phyloP scores from a whole-genome alignment of 208 protist genomes.

The Leishmania major region DNA sequence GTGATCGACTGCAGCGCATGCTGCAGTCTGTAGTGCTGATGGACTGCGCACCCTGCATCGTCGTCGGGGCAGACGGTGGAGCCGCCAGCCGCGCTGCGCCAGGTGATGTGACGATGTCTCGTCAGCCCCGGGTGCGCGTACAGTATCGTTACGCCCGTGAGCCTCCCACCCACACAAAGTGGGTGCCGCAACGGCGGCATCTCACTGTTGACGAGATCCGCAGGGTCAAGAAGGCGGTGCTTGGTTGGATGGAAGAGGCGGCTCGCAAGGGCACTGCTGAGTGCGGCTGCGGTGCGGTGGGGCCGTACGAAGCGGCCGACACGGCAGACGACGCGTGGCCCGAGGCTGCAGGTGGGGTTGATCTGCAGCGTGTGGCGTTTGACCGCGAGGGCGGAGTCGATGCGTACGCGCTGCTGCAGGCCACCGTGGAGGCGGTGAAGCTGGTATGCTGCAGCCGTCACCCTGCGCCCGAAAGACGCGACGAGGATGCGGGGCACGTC shows the following conservation, averaged over 20 bases:
- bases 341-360: not conserved
- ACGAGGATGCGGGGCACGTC: not conserved
- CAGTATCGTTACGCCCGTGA: slow-evolving; percentile 13
- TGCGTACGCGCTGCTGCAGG: slow-evolving; percentile 37
- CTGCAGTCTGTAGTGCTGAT: slow-evolving; percentile 33
- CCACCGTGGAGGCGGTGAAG: slow-evolving; percentile 33
- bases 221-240: slow-evolving; percentile 39
- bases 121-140: not conserved
- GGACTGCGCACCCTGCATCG: slow-evolving; percentile 17
- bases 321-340: not conserved
- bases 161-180: not conserved
- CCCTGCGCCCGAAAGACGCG: not conserved
- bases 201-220: slow-evolving; percentile 34
- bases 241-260: slow-evolving; percentile 41
- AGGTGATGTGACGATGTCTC: not conserved
- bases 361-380: slow-evolving; percentile 36
- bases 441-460: slow-evolving; percentile 5
- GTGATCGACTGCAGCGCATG: slow-evolving; percentile 27
- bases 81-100: not conserved
- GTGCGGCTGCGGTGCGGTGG: slow-evolving; percentile 1
- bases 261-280: not conserved
- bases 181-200: slow-evolving; percentile 17
- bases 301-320: not conserved
- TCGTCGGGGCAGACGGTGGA: slow-evolving; percentile 9
- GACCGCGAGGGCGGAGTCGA: slow-evolving; percentile 50